Percentiles rank a stretch among this genome's conserved stretches.
Evolutionary conservation across 2,329 filamentous ascomycete species (phyloP).

Genomic region (Exophiala bonariae): DNA sequence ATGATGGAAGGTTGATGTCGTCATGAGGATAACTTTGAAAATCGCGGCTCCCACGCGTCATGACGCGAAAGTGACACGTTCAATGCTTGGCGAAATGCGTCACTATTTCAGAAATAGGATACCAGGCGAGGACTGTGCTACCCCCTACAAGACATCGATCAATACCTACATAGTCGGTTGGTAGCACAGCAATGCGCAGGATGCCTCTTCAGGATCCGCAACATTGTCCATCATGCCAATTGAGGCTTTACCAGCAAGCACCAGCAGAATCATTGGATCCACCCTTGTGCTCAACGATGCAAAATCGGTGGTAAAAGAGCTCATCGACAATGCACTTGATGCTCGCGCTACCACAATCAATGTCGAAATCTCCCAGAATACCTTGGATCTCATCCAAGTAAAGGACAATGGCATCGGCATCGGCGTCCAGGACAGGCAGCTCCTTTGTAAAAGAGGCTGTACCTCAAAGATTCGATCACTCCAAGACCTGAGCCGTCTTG

Average conservation of each 20-base stretch:
- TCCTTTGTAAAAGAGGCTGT: slow-evolving; percentile 58
- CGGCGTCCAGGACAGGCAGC: slow-evolving; percentile 52
- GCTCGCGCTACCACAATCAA: slow-evolving; percentile 58
- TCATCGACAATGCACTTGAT: slow-evolving; percentile 68
- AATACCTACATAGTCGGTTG: too few species aligned
- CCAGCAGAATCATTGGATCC: slow-evolving; percentile 55
- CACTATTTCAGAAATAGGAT: too few species aligned
- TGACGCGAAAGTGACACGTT: too few species aligned
- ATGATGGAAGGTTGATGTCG: too few species aligned
- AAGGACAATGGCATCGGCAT: slow-evolving; percentile 66
- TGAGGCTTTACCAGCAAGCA: slow-evolving; percentile 40
- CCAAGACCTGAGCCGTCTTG: slow-evolving; percentile 56
- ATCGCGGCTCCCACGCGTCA: too few species aligned
- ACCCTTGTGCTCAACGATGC: slow-evolving; percentile 58
- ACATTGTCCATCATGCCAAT: too few species aligned
- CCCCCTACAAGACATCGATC: too few species aligned
- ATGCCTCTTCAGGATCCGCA: too few species aligned
- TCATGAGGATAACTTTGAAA: too few species aligned
- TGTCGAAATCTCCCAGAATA: slow-evolving; percentile 60
- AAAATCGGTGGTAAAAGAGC: slow-evolving; percentile 61
- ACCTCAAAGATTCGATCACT: slow-evolving; percentile 65
- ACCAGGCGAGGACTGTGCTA: too few species aligned
- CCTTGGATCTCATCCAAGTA: slow-evolving; percentile 62
- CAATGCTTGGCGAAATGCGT: too few species aligned
- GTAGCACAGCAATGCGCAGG: too few species aligned